Evolutionary conservation across 2,329 filamentous ascomycete genomes (phyloP).

Genomic region (Camptophora hylomeconis): DNA sequence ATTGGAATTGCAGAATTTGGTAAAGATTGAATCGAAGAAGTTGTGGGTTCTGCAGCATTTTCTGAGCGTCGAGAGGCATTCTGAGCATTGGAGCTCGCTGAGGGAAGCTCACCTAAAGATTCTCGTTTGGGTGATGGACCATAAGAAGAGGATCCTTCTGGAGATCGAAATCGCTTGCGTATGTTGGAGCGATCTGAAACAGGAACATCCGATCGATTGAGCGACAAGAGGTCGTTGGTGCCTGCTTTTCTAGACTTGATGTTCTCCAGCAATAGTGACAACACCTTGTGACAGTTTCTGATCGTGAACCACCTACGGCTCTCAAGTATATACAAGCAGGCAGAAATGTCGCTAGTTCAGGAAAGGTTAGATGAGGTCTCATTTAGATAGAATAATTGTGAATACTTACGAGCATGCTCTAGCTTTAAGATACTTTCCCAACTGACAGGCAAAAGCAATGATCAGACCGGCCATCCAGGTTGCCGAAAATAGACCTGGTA

Average conservation of each 20-base stretch:
- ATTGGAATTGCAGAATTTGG: too few species aligned
- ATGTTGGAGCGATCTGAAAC: slow-evolving; percentile 10
- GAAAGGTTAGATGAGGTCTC: slow-evolving; percentile 5
- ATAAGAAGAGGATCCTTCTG: too few species aligned
- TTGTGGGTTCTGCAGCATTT: too few species aligned
- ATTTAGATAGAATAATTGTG: neutral
- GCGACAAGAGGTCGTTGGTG: slow-evolving; percentile 2
- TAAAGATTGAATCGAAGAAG: too few species aligned
- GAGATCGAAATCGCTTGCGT: slow-evolving; percentile 10
- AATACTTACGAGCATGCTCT: slow-evolving; percentile 22
- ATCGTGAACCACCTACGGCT: slow-evolving; percentile 30
- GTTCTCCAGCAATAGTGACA: slow-evolving; percentile 22
- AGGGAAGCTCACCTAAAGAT: slow-evolving; percentile 1
- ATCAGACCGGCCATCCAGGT: slow-evolving; percentile 30
- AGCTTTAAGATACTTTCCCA: slow-evolving; percentile 25
- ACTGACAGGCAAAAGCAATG: slow-evolving; percentile 28
- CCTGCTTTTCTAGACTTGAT: slow-evolving; percentile 18
- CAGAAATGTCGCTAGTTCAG: slow-evolving; percentile 22
- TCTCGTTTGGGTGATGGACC: slow-evolving; percentile 6
- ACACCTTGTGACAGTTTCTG: slow-evolving; percentile 25
- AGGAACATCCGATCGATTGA: too few species aligned
- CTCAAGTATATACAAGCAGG: slow-evolving; percentile 21
- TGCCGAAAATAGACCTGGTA: slow-evolving; percentile 27
- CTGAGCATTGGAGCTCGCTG: too few species aligned
- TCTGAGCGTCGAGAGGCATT: too few species aligned